A percentile compares a stretch with the other conserved stretches of the same genome.
These are phyloP conservation scores for Volvox africanus DNA, from an alignment of 139 green algal species.

Conservation along the genomic window DNA sequence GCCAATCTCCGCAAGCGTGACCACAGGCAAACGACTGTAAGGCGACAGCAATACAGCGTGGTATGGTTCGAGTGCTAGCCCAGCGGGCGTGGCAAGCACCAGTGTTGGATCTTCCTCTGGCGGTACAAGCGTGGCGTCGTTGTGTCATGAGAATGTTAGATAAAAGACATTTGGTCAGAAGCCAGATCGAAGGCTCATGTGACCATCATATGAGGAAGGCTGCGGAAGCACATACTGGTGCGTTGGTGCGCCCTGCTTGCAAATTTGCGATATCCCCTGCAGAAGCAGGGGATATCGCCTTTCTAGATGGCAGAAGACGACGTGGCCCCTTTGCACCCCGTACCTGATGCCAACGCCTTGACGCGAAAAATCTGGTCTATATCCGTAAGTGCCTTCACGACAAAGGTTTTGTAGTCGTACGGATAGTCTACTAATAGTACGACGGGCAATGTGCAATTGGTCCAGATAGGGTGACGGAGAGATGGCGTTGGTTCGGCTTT, in stretches of 20 bases:
- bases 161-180: no score
- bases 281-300: no score
- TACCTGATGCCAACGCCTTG: background rate
- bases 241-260: no score
- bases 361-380: conserved; percentile 17
- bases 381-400: background rate
- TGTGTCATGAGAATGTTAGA: no score
- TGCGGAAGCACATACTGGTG: no score
- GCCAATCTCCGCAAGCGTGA: conserved; percentile 22
- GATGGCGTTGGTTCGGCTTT: conserved; percentile 17
- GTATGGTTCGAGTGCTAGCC: conserved; percentile 34
- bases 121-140: no score
- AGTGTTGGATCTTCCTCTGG: conserved; percentile 6
- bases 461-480: background rate
- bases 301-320: no score
- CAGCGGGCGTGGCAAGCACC: conserved; percentile 22
- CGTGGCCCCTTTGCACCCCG: no score
- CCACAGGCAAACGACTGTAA: background rate
- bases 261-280: no score
- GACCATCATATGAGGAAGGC: no score
- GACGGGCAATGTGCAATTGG: conserved; percentile 23
- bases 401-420: conserved; percentile 30
- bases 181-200: no score
- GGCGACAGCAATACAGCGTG: background rate
- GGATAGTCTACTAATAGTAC: background rate